Base-by-base conservation (phyloP, 257 asterid species). In the Buddleja alternifolia region DNA sequence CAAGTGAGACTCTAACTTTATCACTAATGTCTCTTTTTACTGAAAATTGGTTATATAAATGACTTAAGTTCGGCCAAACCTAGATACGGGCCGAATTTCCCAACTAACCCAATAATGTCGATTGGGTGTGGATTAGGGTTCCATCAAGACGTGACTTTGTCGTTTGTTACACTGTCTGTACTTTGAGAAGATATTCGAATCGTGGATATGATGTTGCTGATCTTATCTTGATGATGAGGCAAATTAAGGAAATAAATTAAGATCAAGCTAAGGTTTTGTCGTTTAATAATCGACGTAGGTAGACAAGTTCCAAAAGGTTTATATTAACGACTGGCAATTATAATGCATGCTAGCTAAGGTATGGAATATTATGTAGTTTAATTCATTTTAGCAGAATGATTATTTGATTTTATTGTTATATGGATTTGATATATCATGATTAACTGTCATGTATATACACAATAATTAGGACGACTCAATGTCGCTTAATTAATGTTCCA, bases 91-190 rank as follows among this genome's bases (percentile, higher is more conserved):
- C n/a, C n/a, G n/a, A n/a, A n/a, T n/a, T n/a, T n/a, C n/a, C n/a
- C n/a, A n/a, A n/a, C n/a, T 11, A 46, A 44, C 2, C 29, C 40
- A 8, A 11, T 44, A 62, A 60, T 51, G 10, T 10, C 8, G 7
- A 15, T 63, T 48, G n/a, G 40, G 48, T 24, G 25, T 40, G 36
- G 19, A 8, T 40, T 41, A 19, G 66, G 59, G 32, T 72, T 64
- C 65, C 72, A 60, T 50, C 44, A 7, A 58, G 73, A 66, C 77
- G 66, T 80, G 81, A 61, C 25, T 8, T 32, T 76, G 77, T 73
- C 77, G 80, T 66, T 74, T 80, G 77, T 80, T 66, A 71, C 16
- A 53, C 39, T 66, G 70, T 44, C 63, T 45, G 72, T 54, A 76
- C 69, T 73, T 63, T 54, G n/a, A n/a, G n/a, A 39, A 52, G 52